Conservation (phyloP, 768 basidiomycete species). For the Hygrophoropsis aurantiaca region DNA sequence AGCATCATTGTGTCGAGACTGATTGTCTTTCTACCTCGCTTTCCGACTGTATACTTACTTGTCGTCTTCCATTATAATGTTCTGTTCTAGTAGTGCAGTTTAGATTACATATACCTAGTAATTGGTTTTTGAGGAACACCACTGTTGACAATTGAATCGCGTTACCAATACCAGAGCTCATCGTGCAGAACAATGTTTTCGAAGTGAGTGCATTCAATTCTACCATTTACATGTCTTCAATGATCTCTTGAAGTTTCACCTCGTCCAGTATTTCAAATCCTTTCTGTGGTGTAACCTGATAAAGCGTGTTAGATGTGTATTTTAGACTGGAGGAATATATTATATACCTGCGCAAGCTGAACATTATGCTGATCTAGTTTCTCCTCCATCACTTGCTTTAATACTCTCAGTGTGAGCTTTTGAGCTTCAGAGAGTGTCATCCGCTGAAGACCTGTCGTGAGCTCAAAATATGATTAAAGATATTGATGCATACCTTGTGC, state of each 20-base stretch:
- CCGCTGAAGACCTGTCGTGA: conserved; percentile 53
- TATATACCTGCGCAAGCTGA: conserved; percentile 87
- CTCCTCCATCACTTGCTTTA: conserved; percentile 99
- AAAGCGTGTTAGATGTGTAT: not conserved
- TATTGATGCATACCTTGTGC: conserved; percentile 73
- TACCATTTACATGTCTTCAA: conserved; percentile 83
- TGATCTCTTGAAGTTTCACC: conserved; percentile 74
- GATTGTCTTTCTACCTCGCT: conserved; percentile 5
- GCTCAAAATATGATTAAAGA: conserved; percentile 1
- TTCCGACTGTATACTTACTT: conserved; percentile 5
- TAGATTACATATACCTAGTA: not conserved
- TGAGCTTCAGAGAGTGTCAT: conserved; percentile 92
- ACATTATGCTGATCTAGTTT: conserved; percentile 99
- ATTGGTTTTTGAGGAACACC: not conserved
- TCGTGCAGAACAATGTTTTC: no score
- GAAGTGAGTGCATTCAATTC: no score
- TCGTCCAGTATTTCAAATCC: conserved; percentile 94
- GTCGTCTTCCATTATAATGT: conserved; percentile 11
- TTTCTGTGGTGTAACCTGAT: conserved; percentile 71
- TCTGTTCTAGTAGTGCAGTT: conserved; percentile 8
- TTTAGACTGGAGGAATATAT: not conserved
- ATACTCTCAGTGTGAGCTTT: conserved; percentile 76
- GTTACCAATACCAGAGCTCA: no score
- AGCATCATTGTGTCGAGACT: conserved; percentile 5
- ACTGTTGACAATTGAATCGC: no score